A percentile compares a stretch with the other conserved stretches of the same genome.
Evolutionary conservation across 1,139 yeast genomes (phyloP).

Genomic region (Saccharomyces pastorianus): DNA sequence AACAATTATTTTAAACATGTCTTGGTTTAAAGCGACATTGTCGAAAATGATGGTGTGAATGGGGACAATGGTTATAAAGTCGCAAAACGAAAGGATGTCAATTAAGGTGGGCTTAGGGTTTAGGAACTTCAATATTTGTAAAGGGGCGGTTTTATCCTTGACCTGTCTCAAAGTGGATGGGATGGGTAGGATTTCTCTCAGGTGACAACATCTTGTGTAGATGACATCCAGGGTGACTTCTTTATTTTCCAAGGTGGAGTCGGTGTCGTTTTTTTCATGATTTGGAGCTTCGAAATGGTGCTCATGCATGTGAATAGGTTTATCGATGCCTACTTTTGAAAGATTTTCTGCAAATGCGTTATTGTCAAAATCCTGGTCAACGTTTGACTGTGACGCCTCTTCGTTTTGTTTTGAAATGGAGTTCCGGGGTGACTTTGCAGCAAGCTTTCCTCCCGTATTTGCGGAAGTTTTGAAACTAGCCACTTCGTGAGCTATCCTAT

Average conservation of each 20-base stretch:
- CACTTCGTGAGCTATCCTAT: conserved; percentile 59
- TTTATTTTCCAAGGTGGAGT: conserved; percentile 8
- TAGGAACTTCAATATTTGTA: conserved; percentile 67
- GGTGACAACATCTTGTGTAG: conserved; percentile 69
- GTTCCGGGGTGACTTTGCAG: background rate
- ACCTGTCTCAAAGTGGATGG: conserved; percentile 73
- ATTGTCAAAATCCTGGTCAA: conserved; percentile 11
- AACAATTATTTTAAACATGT: conserved; percentile 67
- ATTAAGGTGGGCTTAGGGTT: conserved; percentile 88
- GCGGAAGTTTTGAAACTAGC: conserved; percentile 28
- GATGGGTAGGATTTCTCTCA: conserved; percentile 64
- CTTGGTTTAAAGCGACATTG: conserved; percentile 69
- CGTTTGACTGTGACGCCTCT: conserved; percentile 19
- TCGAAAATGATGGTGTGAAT: conserved; percentile 74
- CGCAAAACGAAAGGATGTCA: conserved; percentile 81
- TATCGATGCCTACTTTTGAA: conserved; percentile 40
- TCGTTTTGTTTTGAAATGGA: background rate
- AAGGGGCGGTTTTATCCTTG: conserved; percentile 64
- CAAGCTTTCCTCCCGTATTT: background rate
- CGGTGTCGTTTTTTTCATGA: conserved; percentile 12
- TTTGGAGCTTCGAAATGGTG: conserved; percentile 38
- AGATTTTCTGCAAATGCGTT: conserved; percentile 28
- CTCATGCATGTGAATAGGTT: conserved; percentile 63
- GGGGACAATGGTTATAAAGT: conserved; percentile 77
- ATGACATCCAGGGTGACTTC: conserved; percentile 53